A percentile compares a stretch with the other conserved stretches of the same genome.
Evolutionary conservation across 331 rosid genomes (phyloP).

Genomic region (Spiraea crenata): DNA sequence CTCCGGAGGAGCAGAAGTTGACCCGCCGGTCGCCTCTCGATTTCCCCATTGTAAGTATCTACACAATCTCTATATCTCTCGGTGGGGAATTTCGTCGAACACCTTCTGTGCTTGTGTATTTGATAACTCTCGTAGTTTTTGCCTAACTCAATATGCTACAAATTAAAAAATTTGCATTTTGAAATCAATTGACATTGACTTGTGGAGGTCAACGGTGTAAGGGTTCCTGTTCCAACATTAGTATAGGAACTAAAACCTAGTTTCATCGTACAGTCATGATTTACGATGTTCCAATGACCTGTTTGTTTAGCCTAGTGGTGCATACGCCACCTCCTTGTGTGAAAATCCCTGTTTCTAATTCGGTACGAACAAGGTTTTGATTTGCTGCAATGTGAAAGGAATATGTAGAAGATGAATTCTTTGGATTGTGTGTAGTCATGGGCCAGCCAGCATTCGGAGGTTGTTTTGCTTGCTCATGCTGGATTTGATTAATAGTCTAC

Average conservation of each 20-base stretch:
- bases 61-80: not conserved
- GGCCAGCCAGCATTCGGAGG: not conserved
- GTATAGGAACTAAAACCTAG: not conserved
- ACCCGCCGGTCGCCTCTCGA: conserved; percentile 87
- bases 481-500: not conserved
- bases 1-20: conserved; percentile 78
- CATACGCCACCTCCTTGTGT: no score
- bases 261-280: no score
- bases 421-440: not conserved
- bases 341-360: no score
- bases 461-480: not conserved
- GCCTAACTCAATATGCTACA: not conserved
- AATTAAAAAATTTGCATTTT: not conserved
- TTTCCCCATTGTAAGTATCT: conserved; percentile 61
- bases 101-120: not conserved
- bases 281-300: not conserved
- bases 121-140: not conserved
- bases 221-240: not conserved
- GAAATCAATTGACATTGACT: not conserved
- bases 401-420: not conserved
- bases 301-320: not conserved
- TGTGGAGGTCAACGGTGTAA: not conserved
- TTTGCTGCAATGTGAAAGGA: not conserved
- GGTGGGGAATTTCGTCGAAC: not conserved
- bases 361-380: no score